phyloP scores from a whole-genome alignment of 1,284 basidiomycete species.

The Calocybe gambosa region DNA sequence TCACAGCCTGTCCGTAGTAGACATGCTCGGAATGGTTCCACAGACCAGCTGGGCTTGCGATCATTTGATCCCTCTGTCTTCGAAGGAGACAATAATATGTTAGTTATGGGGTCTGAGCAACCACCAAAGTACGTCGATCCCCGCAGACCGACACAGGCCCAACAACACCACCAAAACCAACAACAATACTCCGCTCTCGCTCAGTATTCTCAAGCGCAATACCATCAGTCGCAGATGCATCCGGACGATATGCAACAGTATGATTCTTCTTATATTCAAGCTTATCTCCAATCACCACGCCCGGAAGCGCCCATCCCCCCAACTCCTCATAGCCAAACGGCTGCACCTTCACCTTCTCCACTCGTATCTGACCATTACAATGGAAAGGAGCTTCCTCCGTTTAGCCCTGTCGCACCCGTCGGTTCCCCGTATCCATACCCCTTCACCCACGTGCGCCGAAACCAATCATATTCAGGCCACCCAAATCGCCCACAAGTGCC shows the following conservation, averaged over 20 bases:
- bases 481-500: conserved; percentile 37
- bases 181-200: conserved; percentile 12
- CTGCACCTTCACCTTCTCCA: conserved; percentile 63
- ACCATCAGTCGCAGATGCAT: conserved; percentile 29
- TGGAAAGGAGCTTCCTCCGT: conserved; percentile 29
- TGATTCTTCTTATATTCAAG: conserved; percentile 54
- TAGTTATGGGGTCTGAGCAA: conserved; percentile 20
- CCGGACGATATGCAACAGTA: conserved; percentile 48
- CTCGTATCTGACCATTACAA: conserved; percentile 27
- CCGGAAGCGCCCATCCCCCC: conserved; percentile 71
- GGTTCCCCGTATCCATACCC: conserved; percentile 75
- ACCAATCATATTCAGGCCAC: conserved; percentile 30
- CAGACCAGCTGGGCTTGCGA: conserved; percentile 55
- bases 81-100: conserved; percentile 27
- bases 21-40: conserved; percentile 41
- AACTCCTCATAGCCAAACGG: conserved; percentile 66
- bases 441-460: conserved; percentile 62
- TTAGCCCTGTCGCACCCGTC: conserved; percentile 44
- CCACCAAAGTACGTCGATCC: conserved; percentile 24
- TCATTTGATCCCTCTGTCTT: conserved; percentile 51
- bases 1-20: conserved; percentile 23
- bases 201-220: conserved; percentile 22
- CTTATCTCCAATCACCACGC: conserved; percentile 50
- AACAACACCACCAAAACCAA: conserved; percentile 16
- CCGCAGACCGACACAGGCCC: conserved; percentile 14